Evolutionary conservation across 495 filamentous ascomycete species (phyloP), one percentile per base, ranked within the genome.

Genomic region (Podospora didyma): DNA sequence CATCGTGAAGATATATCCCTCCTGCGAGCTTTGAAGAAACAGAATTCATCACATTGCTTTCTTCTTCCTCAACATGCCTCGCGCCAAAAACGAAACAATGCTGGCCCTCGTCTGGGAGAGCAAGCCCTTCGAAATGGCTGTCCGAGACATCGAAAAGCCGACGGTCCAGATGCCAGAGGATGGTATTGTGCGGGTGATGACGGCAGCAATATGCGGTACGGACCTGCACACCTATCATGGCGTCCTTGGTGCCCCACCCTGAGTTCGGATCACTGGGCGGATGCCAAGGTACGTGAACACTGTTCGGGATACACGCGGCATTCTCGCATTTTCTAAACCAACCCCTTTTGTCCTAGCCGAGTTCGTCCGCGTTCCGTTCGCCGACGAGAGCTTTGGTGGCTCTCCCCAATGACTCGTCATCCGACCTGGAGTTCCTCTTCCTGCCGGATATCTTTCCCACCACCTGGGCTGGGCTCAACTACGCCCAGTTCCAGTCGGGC

Each of bases 321-420:
- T n/a, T n/a, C n/a, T n/a, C n/a, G n/a, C n/a, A n/a, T n/a, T n/a
- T n/a, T n/a, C n/a, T n/a, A n/a, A n/a, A n/a, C n/a, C n/a, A n/a
- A n/a, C n/a, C n/a, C n/a, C n/a, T n/a, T n/a, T n/a, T n/a, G n/a
- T n/a, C n/a, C n/a, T n/a, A 14, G 76, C 75, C 17, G 72, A 75
- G 54, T 77, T 71, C 56, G 63, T 66, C 24, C 66, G 70, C 6
- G 71, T 77, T 1, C 75, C 71, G 3, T 68, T 67, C 54, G 75
- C 75, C 0, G 75, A 75, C 51, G 21, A 69, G 9, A n/a, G 69
- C 59, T 10, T 63, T 68, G 11, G 55, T 77, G 16, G 48, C 62
- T 48, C 57, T 69, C 19, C 70, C 75, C 1, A 47, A 66, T 2
- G 57, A 44, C 35, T 19, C 6, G 26, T 47, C 44, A 5, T 42